Evolutionary conservation across 306 rosid species (phyloP), one percentile per base, ranked within the genome.

Genomic region (Prinsepia uniflora): DNA sequence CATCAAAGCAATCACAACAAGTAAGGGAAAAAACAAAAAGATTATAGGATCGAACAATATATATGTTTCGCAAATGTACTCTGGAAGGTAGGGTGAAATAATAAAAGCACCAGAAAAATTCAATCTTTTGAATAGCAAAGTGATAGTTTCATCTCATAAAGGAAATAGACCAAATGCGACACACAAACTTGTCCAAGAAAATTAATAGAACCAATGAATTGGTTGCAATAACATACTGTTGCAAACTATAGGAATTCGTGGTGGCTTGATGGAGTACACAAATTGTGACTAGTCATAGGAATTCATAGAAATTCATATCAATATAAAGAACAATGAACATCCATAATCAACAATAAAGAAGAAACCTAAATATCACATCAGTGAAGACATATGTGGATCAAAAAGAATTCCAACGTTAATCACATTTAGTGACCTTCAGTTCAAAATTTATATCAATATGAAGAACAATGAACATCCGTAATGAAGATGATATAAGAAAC

Each of bases 171-270:
- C 45, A 40, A 70, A 48, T 17, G 14, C 13, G 22, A 63, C 36
- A 24, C 30, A 49, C 59, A 65, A 65, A 34, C 49, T 53, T 10
- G 47, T 39, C 36, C 60, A 43, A 60, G 68, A 72, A 67, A 72
- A 80, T 30, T 58, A 49, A 40, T n/a, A 39, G 36, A 42, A 48
- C 1, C 78, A 46, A 72, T 41, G 44, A 41, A 57, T 18, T 41
- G 52, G 54, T 65, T 70, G 57, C 57, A 46, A 71, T 24, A 8
- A 40, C 59, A 71, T 39, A 6, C 36, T 41, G 70, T 60, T 8
- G 43, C 76, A 64, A 17, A 40, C n/a, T 36, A 36, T 13, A 40
- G 13, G 30, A 24, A 41, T 18, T 15, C 5, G 24, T 11, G 48
- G 7, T 36, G 9, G 55, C 50, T 13, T 46, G 53, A 44, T 49